Evolutionary conservation across 2,329 filamentous ascomycete species (phyloP), one percentile per base, ranked within the genome.

Genomic region (Fusarium neocosmosporiellum): DNA sequence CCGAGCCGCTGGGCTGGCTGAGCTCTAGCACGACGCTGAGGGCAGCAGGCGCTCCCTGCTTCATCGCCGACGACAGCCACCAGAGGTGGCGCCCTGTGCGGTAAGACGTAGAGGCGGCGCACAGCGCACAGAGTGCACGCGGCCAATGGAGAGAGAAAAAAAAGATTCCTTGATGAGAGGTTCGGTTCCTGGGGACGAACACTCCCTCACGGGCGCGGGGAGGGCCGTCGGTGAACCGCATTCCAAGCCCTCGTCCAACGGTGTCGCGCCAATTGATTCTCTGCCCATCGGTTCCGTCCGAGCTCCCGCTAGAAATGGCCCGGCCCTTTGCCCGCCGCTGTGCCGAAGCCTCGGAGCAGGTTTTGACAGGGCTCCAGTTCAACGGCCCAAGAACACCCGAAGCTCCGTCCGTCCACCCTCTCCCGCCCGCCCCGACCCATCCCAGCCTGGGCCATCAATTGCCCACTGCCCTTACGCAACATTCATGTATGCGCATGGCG

Each of bases 41-140:
- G 65, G 50, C 66, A 75, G 33, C 34, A 37, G 36, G 70, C 46
- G 62, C 29, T 55, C 72, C 71, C 60, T 73, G 71, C 66, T 59
- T 31, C 34, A 31, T 22, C 24, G 34, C 39, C 41, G 36, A 39
- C 46, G 29, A 59, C 54, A 46, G 33, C 36, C 62, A 60, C 36
- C 58, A 55, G 59, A 24, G 43, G 31, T 7, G 46, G 46, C 16
- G 46, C 46, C 46, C 46, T 50, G 46, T 50, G 24, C 55, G 55
- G 55, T 55, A 54, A 63, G 43, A 63, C 60, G 31, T 61, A 29
- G 43, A 34, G 41, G 41, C 18, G 39, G 41, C 64, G 43, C 59
- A 65, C 57, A 61, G 67, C 66, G 54, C 66, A 57, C 63, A 29
- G 24, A 58, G 58, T 39, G 62, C 33, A 54, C 58, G 37, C 18